A percentile compares a stretch with the other conserved stretches of the same genome.
These are phyloP conservation scores for Taphrina populina DNA, from an alignment of 1,139 yeast species.

Conservation along the genomic window DNA sequence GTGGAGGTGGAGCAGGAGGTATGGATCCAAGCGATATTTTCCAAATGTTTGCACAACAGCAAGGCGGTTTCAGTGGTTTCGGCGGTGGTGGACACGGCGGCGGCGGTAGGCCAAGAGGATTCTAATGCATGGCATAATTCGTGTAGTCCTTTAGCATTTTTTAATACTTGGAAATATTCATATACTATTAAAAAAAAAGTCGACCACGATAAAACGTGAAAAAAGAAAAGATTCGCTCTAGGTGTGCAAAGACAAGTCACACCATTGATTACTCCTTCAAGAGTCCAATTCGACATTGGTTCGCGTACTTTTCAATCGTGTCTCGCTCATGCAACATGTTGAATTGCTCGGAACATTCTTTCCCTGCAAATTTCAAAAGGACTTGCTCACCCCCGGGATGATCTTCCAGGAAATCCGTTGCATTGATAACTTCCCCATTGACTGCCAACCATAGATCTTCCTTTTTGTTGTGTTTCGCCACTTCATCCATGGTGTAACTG, in stretches of 20 bases:
- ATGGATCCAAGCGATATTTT: constrained; percentile 47
- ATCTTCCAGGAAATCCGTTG: constrained; percentile 52
- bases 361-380: constrained; percentile 57
- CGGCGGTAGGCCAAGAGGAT: too few relatives aligned
- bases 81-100: constrained; percentile 20
- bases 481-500: constrained; percentile 50
- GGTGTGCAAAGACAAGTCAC: not conserved
- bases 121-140: too few relatives aligned
- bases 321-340: constrained; percentile 60
- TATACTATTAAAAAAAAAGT: not conserved
- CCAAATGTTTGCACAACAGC: constrained; percentile 16
- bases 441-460: constrained; percentile 63
- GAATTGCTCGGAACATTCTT: constrained; percentile 61
- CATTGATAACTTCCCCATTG: constrained; percentile 56
- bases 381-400: constrained; percentile 60
- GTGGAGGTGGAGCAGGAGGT: constrained; percentile 73
- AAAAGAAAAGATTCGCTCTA: not conserved
- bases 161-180: too few relatives aligned
- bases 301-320: constrained; percentile 54
- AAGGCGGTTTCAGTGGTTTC: constrained; percentile 18
- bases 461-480: constrained; percentile 58
- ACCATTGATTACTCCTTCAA: constrained; percentile 12
- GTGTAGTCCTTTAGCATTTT: too few relatives aligned
- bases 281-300: constrained; percentile 53
- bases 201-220: not conserved